Percentiles rank a stretch among this genome's conserved stretches.
These are phyloP conservation scores for Hirschioporus abietinus DNA, from an alignment of 768 basidiomycete genomes.

Conservation along the genomic window DNA sequence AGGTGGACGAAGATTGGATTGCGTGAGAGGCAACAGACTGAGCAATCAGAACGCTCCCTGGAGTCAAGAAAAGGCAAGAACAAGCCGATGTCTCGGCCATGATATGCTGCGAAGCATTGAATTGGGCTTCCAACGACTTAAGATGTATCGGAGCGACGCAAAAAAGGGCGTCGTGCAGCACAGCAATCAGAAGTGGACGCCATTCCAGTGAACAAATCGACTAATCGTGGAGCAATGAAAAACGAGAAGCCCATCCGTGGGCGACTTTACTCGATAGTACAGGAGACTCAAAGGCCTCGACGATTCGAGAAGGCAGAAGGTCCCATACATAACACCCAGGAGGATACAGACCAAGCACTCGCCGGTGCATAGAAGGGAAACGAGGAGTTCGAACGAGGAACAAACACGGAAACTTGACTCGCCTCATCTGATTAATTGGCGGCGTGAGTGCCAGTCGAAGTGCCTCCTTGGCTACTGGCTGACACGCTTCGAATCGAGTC, in stretches of 20 bases:
- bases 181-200: no score
- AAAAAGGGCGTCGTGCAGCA: neutral
- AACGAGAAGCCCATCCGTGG: neutral
- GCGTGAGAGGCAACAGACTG: neutral
- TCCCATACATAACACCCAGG: no score
- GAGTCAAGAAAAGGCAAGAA: neutral
- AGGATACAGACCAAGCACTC: neutral
- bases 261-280: neutral
- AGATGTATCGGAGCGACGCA: neutral
- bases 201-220: neutral
- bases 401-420: constrained; percentile 10
- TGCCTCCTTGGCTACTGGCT: constrained; percentile 71
- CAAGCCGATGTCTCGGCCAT: neutral
- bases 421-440: constrained; percentile 85
- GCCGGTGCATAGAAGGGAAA: neutral
- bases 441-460: constrained; percentile 77
- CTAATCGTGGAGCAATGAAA: neutral
- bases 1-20: neutral
- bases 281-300: neutral
- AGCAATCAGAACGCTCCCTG: neutral
- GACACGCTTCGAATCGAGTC: constrained; percentile 75
- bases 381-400: neutral
- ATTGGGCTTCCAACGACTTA: neutral
- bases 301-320: neutral
- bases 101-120: neutral